Conservation (phyloP, 2,329 filamentous ascomycete genomes). For the Thermochaetoides dissita region DNA sequence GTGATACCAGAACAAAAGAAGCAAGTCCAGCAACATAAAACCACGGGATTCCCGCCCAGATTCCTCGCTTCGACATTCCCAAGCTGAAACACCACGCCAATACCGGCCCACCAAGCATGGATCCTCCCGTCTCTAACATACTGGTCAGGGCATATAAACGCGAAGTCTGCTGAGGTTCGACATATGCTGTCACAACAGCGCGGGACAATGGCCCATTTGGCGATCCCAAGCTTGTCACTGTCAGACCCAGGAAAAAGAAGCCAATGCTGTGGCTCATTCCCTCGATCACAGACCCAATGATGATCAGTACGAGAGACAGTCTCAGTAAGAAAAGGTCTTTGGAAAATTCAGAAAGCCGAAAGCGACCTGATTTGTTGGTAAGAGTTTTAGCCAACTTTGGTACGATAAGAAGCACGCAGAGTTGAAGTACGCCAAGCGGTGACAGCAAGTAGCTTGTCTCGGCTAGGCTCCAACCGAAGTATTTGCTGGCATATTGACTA, state of each 20-base stretch:
- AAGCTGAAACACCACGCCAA: constrained; percentile 12
- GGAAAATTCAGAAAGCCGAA: constrained; percentile 9
- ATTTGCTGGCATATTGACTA: constrained; percentile 13
- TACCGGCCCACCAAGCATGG: constrained; percentile 11
- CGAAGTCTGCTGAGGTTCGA: constrained; percentile 12
- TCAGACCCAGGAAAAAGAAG: constrained; percentile 11
- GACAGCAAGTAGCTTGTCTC: constrained; percentile 13
- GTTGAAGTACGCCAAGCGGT: constrained; percentile 10
- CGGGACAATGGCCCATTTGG: constrained; percentile 8
- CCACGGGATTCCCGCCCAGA: too few species aligned
- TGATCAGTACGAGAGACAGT: constrained; percentile 7
- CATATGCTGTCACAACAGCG: constrained; percentile 10
- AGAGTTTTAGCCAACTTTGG: constrained; percentile 6
- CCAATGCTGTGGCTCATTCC: constrained; percentile 8
- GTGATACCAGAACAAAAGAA: too few species aligned
- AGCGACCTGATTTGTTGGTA: constrained; percentile 4
- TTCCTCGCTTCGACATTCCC: constrained; percentile 7
- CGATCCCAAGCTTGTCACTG: constrained; percentile 10
- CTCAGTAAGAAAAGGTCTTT: constrained; percentile 10
- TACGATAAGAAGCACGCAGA: constrained; percentile 8
- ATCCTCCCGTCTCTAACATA: constrained; percentile 11
- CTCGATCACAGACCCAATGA: constrained; percentile 9
- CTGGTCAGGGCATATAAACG: constrained; percentile 13
- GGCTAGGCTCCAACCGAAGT: constrained; percentile 14
- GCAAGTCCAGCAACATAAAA: too few species aligned